A percentile compares a stretch with the other conserved stretches of the same genome.
These are phyloP conservation scores for Durotheca rogersii DNA, from an alignment of 495 filamentous ascomycete genomes.

Conservation along the genomic window DNA sequence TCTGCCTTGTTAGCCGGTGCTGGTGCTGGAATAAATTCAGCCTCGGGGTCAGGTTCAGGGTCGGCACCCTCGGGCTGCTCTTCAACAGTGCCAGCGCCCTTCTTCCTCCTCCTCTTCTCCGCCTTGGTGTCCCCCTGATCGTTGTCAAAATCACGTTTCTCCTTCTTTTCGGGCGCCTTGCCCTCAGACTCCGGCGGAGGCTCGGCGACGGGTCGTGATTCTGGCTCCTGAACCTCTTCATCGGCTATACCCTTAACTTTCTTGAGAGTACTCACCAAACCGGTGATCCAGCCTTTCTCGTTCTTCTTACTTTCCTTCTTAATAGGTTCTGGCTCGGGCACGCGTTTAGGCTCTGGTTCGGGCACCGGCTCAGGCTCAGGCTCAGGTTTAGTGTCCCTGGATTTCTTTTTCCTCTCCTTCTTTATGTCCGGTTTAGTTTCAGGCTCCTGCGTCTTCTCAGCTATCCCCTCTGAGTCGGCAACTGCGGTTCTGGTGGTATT, in stretches of 20 bases:
- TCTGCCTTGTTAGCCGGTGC: conserved; percentile 19
- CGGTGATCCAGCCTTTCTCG: conserved; percentile 5
- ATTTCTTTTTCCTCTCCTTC: conserved; percentile 33
- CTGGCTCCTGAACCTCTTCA: conserved; percentile 15
- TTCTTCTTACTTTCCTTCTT: conserved; percentile 25
- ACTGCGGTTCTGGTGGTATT: conserved; percentile 14
- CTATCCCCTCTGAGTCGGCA: conserved; percentile 18
- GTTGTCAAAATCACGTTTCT: conserved; percentile 7
- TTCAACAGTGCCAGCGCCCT: conserved; percentile 10
- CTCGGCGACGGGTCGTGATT: conserved; percentile 13
- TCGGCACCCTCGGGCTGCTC: not conserved
- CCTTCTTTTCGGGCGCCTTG: conserved; percentile 8
- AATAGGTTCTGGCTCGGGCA: conserved; percentile 17
- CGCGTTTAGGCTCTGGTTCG: not conserved
- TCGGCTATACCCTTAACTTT: conserved; percentile 19
- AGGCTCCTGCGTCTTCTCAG: conserved; percentile 29
- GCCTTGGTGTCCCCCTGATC: conserved; percentile 13
- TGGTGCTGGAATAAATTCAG: conserved; percentile 6
- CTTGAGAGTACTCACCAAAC: conserved; percentile 9
- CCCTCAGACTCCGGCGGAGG: conserved; percentile 19
- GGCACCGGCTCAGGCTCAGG: conserved; percentile 17
- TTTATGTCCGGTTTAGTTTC: conserved; percentile 34
- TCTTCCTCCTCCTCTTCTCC: conserved; percentile 24
- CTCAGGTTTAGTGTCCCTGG: conserved; percentile 10
- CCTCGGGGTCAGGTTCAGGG: conserved; percentile 19